Percentiles rank a stretch among this genome's conserved stretches.
Conservation (phyloP, 2,329 filamentous ascomycete species). For the Verticillium nonalfalfae region DNA sequence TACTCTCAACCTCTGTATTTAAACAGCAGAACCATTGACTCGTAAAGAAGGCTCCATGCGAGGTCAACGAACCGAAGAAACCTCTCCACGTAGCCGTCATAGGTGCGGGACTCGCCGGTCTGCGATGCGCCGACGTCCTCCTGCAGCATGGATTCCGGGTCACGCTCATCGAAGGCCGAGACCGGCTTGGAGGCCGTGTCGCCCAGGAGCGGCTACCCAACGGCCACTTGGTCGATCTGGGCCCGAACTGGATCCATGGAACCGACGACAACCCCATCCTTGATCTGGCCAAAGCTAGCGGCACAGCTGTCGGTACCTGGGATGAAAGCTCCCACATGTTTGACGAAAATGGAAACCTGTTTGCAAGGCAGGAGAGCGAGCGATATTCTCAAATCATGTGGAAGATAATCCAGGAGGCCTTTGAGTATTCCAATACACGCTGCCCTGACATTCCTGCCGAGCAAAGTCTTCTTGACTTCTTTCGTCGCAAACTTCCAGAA, state of each 20-base stretch:
- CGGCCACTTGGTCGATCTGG: slow-evolving; percentile 47
- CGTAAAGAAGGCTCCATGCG: slow-evolving; percentile 6
- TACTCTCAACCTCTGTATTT: no score
- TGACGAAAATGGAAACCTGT: slow-evolving; percentile 45
- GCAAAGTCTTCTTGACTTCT: slow-evolving; percentile 49
- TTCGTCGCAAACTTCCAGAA: slow-evolving; percentile 33
- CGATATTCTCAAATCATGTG: slow-evolving; percentile 51
- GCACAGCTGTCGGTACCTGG: slow-evolving; percentile 40
- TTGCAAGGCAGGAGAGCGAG: slow-evolving; percentile 40
- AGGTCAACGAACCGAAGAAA: slow-evolving; percentile 9
- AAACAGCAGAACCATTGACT: neutral
- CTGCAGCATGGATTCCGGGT: slow-evolving; percentile 59
- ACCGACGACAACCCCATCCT: slow-evolving; percentile 65
- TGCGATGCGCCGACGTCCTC: slow-evolving; percentile 65
- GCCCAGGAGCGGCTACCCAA: slow-evolving; percentile 42
- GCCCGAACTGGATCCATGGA: slow-evolving; percentile 78
- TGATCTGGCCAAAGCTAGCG: slow-evolving; percentile 56
- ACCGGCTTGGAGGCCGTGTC: slow-evolving; percentile 61
- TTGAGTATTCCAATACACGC: slow-evolving; percentile 56
- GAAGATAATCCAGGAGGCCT: slow-evolving; percentile 62
- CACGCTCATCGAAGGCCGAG: slow-evolving; percentile 62
- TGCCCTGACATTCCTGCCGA: slow-evolving; percentile 37
- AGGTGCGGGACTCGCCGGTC: slow-evolving; percentile 63
- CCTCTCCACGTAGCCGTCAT: slow-evolving; percentile 58
- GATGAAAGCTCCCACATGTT: slow-evolving; percentile 50